Percentiles rank a stretch among this genome's conserved stretches.
Conservation (phyloP, 2,329 filamentous ascomycete genomes). For the Trichoderma koningiopsis region DNA sequence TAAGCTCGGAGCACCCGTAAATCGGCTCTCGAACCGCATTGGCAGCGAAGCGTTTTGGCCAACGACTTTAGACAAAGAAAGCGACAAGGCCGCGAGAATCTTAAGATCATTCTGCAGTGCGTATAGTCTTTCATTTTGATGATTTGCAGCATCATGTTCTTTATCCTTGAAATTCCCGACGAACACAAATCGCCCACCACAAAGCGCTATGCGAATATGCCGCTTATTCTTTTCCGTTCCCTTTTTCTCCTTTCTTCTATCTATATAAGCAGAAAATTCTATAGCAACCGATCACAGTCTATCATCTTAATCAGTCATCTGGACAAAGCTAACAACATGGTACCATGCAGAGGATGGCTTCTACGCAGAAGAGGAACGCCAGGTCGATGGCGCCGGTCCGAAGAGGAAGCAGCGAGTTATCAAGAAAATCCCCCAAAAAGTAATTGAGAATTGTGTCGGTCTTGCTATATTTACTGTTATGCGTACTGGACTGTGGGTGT, state of each 20-base stretch:
- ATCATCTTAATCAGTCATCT: not conserved
- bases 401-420: constrained; percentile 50
- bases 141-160: not conserved
- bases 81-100: constrained; percentile 75
- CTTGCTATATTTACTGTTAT: constrained; percentile 66
- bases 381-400: constrained; percentile 36
- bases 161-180: not conserved
- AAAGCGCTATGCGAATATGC: not conserved
- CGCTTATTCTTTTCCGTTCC: too few species aligned
- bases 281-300: too few species aligned
- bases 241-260: too few species aligned
- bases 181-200: not conserved
- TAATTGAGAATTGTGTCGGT: constrained; percentile 59
- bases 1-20: constrained; percentile 65
- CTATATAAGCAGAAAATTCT: not conserved
- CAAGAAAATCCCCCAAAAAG: constrained; percentile 47
- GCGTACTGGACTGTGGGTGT: constrained; percentile 59
- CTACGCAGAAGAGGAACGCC: constrained; percentile 45
- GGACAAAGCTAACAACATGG: not conserved
- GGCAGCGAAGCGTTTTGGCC: constrained; percentile 78
- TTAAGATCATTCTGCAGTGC: constrained; percentile 69
- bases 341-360: constrained; percentile 53
- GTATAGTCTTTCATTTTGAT: constrained; percentile 22
- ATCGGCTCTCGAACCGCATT: constrained; percentile 67
- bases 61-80: constrained; percentile 71